Conservation (phyloP, 805 yeast genomes). For the Metschnikowia anglica region DNA sequence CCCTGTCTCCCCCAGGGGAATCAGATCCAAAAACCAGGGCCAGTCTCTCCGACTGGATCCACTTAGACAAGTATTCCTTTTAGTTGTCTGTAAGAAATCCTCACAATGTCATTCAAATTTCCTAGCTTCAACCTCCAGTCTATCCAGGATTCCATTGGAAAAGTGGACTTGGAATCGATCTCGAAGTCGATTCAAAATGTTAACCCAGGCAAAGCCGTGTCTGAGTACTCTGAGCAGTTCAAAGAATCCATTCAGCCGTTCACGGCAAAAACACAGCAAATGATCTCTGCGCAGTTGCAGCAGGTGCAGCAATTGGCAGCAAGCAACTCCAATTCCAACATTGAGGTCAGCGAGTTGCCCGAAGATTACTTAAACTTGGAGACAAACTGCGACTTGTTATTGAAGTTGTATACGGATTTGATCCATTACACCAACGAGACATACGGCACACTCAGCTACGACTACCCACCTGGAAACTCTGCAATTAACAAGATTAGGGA, state of each 20-base stretch:
- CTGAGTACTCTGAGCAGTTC: constrained; percentile 41
- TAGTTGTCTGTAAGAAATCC: not conserved
- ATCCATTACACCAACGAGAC: constrained; percentile 48
- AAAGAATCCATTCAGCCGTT: constrained; percentile 50
- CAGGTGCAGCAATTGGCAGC: constrained; percentile 44
- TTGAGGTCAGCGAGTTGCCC: constrained; percentile 72
- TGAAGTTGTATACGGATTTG: constrained; percentile 54
- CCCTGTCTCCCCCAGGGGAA: too few species aligned
- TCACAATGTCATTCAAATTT: constrained; percentile 39
- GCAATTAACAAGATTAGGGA: constrained; percentile 57
- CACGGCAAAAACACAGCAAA: constrained; percentile 57
- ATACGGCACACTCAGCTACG: constrained; percentile 73
- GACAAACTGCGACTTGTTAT: constrained; percentile 61
- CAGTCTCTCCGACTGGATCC: too few species aligned
- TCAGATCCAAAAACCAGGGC: too few species aligned
- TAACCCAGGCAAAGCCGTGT: constrained; percentile 41
- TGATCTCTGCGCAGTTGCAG: constrained; percentile 62
- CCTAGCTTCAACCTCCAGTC: constrained; percentile 38
- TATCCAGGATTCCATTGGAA: constrained; percentile 43
- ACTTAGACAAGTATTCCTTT: not conserved
- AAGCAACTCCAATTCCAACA: constrained; percentile 33
- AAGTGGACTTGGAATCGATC: constrained; percentile 36
- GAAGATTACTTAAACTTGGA: constrained; percentile 69
- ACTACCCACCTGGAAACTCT: constrained; percentile 68
- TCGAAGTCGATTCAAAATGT: constrained; percentile 38